Evolutionary conservation across 176 grass and related monocot species (phyloP).

Genomic region (Raddia distichophylla): DNA sequence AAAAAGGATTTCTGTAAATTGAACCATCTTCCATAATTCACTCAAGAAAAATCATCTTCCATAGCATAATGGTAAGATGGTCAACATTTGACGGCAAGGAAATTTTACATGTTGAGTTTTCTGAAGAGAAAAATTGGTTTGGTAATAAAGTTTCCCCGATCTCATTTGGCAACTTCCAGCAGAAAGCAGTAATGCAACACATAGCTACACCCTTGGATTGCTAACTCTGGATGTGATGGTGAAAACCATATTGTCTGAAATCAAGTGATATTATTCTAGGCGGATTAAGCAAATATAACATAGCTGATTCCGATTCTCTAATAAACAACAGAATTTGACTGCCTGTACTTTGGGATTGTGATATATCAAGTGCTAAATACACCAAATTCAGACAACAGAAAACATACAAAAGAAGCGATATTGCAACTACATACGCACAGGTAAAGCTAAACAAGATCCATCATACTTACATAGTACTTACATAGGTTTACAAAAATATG

Average conservation of each 20-base stretch:
- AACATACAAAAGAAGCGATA: not conserved
- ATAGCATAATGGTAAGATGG: not conserved
- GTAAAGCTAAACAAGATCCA: conserved; percentile 25
- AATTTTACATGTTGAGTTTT: not conserved
- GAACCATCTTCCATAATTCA: not conserved
- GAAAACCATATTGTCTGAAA: conserved; percentile 1
- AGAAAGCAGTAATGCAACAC: not conserved
- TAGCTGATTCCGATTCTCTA: not conserved
- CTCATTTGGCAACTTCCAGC: not conserved
- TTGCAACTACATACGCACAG: not conserved
- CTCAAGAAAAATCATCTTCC: not conserved
- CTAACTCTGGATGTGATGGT: not conserved
- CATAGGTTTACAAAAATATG: conserved; percentile 30
- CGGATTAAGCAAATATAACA: not conserved
- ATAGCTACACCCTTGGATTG: not conserved
- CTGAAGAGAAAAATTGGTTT: too few species aligned
- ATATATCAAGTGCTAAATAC: not conserved
- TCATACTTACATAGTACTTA: conserved; percentile 15
- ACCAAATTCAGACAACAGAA: not conserved
- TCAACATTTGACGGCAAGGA: too few species aligned
- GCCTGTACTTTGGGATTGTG: not conserved
- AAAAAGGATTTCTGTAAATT: not conserved
- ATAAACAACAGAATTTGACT: not conserved
- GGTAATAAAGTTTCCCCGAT: too few species aligned
- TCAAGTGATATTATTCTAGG: not conserved